Evolutionary conservation across 129 eudicot species (phyloP), one percentile per base, ranked within the genome.

Genomic region (Artemisia tridentata): DNA sequence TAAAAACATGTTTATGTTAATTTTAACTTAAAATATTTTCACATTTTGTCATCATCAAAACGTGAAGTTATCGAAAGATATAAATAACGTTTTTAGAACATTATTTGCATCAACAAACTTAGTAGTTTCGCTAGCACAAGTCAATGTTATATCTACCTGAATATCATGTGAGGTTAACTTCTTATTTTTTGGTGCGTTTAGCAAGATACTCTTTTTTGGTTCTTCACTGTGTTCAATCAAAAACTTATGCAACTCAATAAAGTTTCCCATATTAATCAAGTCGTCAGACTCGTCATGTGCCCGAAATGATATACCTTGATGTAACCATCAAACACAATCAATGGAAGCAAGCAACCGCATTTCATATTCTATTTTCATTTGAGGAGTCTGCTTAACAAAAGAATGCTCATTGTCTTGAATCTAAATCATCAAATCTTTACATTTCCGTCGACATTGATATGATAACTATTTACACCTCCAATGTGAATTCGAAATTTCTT

Each of bases 211-310:
- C n/a, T n/a, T n/a, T n/a, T 18, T 69, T 52, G 9, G 34, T 63
- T 63, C 50, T 38, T 68, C 72, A 68, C 11, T n/a, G n/a, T 69
- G 61, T 7, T 16, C 47, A 3, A 15, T 47, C 73, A 69, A 69
- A 69, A 69, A 31, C 29, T 69, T 16, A 11, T 51, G 6, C 25
- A 29, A 69, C 62, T 38, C 61, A 31, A 9, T 31, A 17, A 31
- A 69, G 73, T 69, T 52, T 2, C 63, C 63, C 0, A 7, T 6
- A 34, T 69, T 69, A n/a, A 11, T 31, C 16, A 51, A 69, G 54
- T 29, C 18, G 9, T 17, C 7, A 3, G 31, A 29, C 52, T 69
- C 17, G 21, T 55, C 73, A 69, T 52, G 61, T 12, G 47, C 72
- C 50, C 11, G 13, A 52, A 52, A 69, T 69, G 50, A 62, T 53